Conservation (phyloP, 1,284 basidiomycete species). For the Taiwanofungus camphoratus region DNA sequence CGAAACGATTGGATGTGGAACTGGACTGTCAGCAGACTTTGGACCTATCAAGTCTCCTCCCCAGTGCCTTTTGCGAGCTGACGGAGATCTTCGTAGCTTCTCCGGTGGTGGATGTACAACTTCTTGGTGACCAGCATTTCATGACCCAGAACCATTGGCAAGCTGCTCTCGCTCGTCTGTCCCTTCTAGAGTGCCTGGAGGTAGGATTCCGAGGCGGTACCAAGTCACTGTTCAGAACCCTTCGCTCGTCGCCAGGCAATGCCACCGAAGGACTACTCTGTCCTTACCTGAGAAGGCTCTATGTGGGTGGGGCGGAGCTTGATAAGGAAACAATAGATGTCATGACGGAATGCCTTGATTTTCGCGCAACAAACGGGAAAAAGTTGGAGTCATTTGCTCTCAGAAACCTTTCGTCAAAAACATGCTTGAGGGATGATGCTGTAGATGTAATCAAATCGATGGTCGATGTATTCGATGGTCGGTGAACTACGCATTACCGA, state of each 20-base stretch:
- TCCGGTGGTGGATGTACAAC: background rate
- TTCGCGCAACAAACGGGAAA: background rate
- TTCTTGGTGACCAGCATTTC: conserved; percentile 3
- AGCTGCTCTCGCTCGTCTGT: background rate
- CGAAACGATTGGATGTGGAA: conserved; percentile 4
- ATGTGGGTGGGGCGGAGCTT: background rate
- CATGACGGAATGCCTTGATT: background rate
- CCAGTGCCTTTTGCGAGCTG: conserved; percentile 4
- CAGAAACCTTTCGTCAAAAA: too few species aligned
- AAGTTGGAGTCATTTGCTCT: conserved; percentile 1
- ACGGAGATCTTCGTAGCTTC: background rate
- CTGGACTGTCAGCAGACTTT: conserved; percentile 5
- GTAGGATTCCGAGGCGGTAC: conserved; percentile 5
- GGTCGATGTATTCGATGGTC: too few species aligned
- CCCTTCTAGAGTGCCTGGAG: conserved; percentile 1
- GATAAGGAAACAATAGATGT: background rate
- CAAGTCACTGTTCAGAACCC: background rate
- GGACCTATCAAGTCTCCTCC: conserved; percentile 6
- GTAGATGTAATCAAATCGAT: too few species aligned
- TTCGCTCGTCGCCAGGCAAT: background rate
- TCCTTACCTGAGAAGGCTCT: background rate
- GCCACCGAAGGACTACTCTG: background rate
- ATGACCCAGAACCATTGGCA: background rate
- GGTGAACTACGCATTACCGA: too few species aligned
- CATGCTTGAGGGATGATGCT: too few species aligned